Evolutionary conservation across 805 yeast genomes (phyloP).

Genomic region (Starmerella stellata): DNA sequence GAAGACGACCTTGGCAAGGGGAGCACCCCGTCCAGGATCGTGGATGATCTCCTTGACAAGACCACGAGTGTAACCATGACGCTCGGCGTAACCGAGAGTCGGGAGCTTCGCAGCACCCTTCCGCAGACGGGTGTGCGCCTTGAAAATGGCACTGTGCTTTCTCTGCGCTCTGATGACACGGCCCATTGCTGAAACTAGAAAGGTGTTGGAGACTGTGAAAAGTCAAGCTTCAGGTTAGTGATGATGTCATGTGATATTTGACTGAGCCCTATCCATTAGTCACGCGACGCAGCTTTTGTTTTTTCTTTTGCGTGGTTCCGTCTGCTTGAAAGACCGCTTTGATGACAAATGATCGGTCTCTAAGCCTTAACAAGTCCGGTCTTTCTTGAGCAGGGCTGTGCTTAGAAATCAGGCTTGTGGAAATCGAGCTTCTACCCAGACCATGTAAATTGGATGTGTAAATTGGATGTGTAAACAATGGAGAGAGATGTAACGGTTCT

Average conservation of each 20-base stretch:
- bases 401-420: no score
- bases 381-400: no score
- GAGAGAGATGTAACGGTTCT: no score
- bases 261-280: not conserved
- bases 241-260: not conserved
- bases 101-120: slow-evolving; percentile 99
- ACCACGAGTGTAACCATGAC: slow-evolving; percentile 99
- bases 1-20: slow-evolving; percentile 96
- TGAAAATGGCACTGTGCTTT: slow-evolving; percentile 95
- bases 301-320: no score
- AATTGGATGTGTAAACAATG: no score
- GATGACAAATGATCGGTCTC: no score
- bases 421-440: no score
- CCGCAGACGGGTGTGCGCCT: slow-evolving; percentile 99
- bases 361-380: no score
- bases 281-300: no score
- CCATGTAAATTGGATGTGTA: no score
- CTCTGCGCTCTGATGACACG: slow-evolving; percentile 98
- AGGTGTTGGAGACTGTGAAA: slow-evolving; percentile 1
- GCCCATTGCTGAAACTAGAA: slow-evolving; percentile 17
- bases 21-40: slow-evolving; percentile 99
- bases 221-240: not conserved
- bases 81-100: slow-evolving; percentile 97
- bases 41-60: slow-evolving; percentile 95
- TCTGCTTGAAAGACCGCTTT: no score